phyloP scores from a whole-genome alignment of 1,139 yeast species.

The Saccharomyces hybrid region DNA sequence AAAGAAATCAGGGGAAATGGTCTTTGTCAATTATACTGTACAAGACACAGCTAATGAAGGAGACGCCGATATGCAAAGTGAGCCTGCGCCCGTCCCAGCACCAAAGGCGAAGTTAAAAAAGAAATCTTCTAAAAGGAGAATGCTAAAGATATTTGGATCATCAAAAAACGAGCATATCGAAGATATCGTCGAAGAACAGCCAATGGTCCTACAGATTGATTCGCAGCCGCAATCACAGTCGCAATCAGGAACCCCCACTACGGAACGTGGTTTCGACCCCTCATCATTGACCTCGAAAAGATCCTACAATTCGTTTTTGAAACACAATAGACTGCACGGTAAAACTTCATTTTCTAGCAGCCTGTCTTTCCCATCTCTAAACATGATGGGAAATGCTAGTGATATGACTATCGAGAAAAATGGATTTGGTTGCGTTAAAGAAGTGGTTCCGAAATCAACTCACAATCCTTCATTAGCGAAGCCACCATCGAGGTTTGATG shows the following conservation, averaged over 20 bases:
- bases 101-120: conserved; percentile 10
- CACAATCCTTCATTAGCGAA: conserved; percentile 16
- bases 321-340: conserved; percentile 12
- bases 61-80: conserved; percentile 1
- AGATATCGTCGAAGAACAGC: conserved; percentile 1
- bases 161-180: conserved; percentile 11
- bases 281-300: conserved; percentile 13
- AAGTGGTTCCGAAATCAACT: conserved; percentile 21
- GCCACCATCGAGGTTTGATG: not conserved
- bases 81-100: conserved; percentile 4
- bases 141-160: conserved; percentile 29
- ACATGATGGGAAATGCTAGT: not conserved
- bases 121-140: conserved; percentile 26
- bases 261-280: not conserved
- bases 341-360: not conserved
- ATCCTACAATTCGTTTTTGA: conserved; percentile 22
- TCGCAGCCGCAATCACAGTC: conserved; percentile 2
- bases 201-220: not conserved
- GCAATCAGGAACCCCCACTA: conserved; percentile 5
- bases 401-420: not conserved
- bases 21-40: conserved; percentile 31
- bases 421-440: conserved; percentile 7
- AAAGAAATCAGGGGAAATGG: conserved; percentile 27
- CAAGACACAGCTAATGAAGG: conserved; percentile 19
- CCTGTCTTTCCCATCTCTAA: not conserved